Percentiles rank a stretch among this genome's conserved stretches.
Conservation (phyloP, 768 basidiomycete species). For the Lyophyllum atratum region DNA sequence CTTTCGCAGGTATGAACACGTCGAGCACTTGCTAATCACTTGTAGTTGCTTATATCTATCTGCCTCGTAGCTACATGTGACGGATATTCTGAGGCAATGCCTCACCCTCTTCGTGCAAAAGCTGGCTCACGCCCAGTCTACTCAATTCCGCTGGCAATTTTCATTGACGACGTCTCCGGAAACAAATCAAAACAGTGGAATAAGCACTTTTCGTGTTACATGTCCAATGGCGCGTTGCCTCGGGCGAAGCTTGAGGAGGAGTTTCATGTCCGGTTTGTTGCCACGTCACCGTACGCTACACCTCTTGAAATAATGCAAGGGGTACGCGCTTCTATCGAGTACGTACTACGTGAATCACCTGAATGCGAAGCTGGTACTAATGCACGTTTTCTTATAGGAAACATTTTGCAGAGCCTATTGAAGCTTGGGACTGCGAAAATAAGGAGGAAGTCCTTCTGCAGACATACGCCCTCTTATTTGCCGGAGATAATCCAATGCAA, state of each 20-base stretch:
- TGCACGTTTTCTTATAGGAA: too few species aligned
- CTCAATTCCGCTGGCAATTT: too few species aligned
- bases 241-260: slow-evolving; percentile 27
- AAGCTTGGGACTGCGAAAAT: slow-evolving; percentile 26
- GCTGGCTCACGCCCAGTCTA: too few species aligned
- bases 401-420: too few species aligned
- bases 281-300: slow-evolving; percentile 32
- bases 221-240: slow-evolving; percentile 28
- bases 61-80: too few species aligned
- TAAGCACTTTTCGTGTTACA: slow-evolving; percentile 32
- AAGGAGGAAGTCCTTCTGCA: slow-evolving; percentile 25
- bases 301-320: slow-evolving; percentile 19
- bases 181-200: slow-evolving; percentile 37
- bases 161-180: slow-evolving; percentile 25
- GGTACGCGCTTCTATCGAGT: slow-evolving; percentile 24
- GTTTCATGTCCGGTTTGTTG: slow-evolving; percentile 30
- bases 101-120: too few species aligned
- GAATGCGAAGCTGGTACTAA: too few species aligned
- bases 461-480: slow-evolving; percentile 21
- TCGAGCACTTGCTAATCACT: too few species aligned
- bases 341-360: too few species aligned
- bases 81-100: too few species aligned
- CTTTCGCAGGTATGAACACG: neutral
- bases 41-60: too few species aligned
- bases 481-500: slow-evolving; percentile 37